Percentiles rank a stretch among this genome's conserved stretches.
Evolutionary conservation across 352 stramenopile species (phyloP).

Genomic region (Elongisporangium anandrum): DNA sequence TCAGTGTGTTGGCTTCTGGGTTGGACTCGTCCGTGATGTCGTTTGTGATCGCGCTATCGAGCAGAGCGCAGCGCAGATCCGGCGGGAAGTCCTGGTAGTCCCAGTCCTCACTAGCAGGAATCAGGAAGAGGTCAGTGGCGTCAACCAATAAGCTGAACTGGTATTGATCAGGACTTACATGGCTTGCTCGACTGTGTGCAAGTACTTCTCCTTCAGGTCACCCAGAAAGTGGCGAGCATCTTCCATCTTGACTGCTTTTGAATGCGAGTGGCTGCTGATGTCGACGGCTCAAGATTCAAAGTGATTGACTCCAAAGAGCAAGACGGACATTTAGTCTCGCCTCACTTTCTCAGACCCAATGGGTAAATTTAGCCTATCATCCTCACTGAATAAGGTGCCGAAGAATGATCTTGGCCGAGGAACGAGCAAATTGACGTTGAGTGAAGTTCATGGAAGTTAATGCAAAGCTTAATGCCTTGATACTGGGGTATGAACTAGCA

Average conservation of each 20-base stretch:
- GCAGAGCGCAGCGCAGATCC: constrained; percentile 52
- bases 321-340: neutral
- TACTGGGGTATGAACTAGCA: no score
- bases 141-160: neutral
- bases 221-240: constrained; percentile 40
- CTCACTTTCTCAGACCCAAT: neutral
- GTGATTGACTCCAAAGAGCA: neutral
- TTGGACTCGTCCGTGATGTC: constrained; percentile 30
- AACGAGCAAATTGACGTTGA: no score
- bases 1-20: constrained; percentile 26
- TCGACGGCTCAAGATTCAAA: neutral
- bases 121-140: neutral
- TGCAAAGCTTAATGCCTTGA: neutral
- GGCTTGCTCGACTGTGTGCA: constrained; percentile 48
- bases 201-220: constrained; percentile 57
- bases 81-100: constrained; percentile 69
- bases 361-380: neutral
- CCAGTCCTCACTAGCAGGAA: constrained; percentile 45
- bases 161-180: constrained; percentile 25
- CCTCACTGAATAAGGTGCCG: neutral
- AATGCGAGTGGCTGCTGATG: neutral
- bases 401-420: neutral
- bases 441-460: neutral
- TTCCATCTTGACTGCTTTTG: constrained; percentile 16
- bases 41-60: constrained; percentile 42